Conservation (phyloP, 2,329 filamentous ascomycete genomes). For the Verticillium dahliae region DNA sequence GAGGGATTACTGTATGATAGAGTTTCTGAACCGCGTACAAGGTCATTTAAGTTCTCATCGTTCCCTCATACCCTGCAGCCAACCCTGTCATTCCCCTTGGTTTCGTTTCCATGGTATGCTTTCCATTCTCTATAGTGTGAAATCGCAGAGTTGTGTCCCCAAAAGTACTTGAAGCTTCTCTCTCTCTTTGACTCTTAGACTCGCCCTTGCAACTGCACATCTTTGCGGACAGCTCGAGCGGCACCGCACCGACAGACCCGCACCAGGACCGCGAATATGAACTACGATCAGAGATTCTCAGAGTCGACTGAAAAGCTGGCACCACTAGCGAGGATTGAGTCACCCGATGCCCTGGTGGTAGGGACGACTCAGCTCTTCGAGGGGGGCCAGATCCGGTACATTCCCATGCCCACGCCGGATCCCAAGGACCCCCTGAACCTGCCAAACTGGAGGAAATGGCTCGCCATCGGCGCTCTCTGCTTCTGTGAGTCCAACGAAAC, state of each 20-base stretch:
- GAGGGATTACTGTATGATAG: no score
- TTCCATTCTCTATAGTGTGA: neutral
- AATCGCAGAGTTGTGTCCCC: neutral
- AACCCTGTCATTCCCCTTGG: neutral
- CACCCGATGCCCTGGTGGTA: slow-evolving; percentile 15
- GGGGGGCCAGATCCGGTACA: slow-evolving; percentile 11
- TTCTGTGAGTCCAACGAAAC: slow-evolving; percentile 17
- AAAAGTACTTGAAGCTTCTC: neutral
- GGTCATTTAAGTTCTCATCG: neutral
- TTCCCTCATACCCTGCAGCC: neutral
- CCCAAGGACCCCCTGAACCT: slow-evolving; percentile 25
- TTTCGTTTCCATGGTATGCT: neutral
- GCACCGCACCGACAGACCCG: neutral
- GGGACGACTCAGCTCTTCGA: slow-evolving; percentile 17
- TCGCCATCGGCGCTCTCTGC: slow-evolving; percentile 18
- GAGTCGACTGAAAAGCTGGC: slow-evolving; percentile 15
- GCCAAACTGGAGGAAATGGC: slow-evolving; percentile 22
- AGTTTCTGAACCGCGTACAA: neutral
- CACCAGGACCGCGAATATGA: slow-evolving; percentile 2
- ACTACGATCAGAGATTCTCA: slow-evolving; percentile 10
- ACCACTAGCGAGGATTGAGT: slow-evolving; percentile 9
- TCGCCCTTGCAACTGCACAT: no score
- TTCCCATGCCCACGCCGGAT: slow-evolving; percentile 22
- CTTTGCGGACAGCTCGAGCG: neutral
- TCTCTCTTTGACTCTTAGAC: neutral